Evolutionary conservation across 2,329 filamentous ascomycete genomes (phyloP), one percentile per base, ranked within the genome.

Genomic region (Chlorencoelia australis): DNA sequence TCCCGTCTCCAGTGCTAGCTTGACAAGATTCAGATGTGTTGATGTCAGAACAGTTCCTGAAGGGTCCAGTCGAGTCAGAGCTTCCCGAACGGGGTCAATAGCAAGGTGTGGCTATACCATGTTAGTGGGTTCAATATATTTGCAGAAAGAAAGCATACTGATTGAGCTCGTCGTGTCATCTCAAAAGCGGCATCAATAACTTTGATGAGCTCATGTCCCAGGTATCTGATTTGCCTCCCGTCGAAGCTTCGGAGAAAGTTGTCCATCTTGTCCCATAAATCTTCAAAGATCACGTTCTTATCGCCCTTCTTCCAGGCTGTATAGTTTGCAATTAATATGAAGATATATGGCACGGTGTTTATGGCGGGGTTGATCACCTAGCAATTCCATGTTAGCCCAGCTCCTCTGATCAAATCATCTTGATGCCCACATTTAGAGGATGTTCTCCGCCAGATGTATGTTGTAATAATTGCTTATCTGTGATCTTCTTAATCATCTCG

Each of bases 31-130:
- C 24, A 79, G 56, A 48, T 86, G 80, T 18, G 66, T 66, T 4
- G 69, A 69, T 4, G 80, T 86, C 47, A 86, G 74, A 34, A 80
- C 71, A 33, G 71, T 71, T 18, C 71, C 74, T 9, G 69, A 68
- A 2, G 80, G 77, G 46, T 88, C 81, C 39, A 88, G 62, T 36
- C 71, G 71, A 9, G 77, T 59, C 44, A 88, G 67, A 3, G 76
- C 78, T 38, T 47, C 39, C 35, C 44, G 39, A 29, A 58, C 47
- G 15, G 49, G 49, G 16, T 27, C 30, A 31, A 58, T 44, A 29
- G 51, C 51, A 20, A 48, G 31, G 25, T 33, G 16, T 33, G 45
- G 36, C 55, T 57, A 28, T 9, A 19, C 19, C 7, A 28, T 7
- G 19, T 53, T 39, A 51, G 37, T 33, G 22, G 24, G 24, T n/a